Evolutionary conservation across 2,329 filamentous ascomycete genomes (phyloP).

Genomic region (Colletotrichum tofieldiae): DNA sequence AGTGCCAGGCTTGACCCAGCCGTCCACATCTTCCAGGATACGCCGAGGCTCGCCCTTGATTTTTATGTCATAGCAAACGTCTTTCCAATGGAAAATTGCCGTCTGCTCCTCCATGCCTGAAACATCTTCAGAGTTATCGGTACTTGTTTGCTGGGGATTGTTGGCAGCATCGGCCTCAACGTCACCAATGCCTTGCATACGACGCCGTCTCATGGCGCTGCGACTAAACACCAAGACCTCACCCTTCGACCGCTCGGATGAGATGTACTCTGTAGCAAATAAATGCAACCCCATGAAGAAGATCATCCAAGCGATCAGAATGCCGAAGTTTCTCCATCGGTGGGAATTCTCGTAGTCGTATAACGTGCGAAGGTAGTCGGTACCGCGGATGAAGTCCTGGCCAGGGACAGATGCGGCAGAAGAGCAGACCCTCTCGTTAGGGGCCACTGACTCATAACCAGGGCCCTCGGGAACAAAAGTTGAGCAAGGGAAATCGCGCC

Average conservation of each 20-base stretch:
- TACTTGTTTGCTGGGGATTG: constrained; percentile 45
- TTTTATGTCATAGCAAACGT: constrained; percentile 79
- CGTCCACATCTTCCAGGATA: constrained; percentile 77
- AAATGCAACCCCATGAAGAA: constrained; percentile 66
- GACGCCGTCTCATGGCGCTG: constrained; percentile 46
- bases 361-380: constrained; percentile 61
- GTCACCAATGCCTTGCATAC: constrained; percentile 68
- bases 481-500: constrained; percentile 64
- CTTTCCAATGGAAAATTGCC: constrained; percentile 77
- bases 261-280: constrained; percentile 61
- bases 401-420: constrained; percentile 65
- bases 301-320: constrained; percentile 64
- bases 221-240: constrained; percentile 73
- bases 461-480: constrained; percentile 49
- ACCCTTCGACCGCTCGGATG: constrained; percentile 70
- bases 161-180: not conserved
- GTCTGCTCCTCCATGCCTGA: constrained; percentile 61
- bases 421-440: constrained; percentile 60
- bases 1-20: constrained; percentile 80
- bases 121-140: constrained; percentile 54
- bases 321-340: constrained; percentile 72
- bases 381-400: constrained; percentile 60
- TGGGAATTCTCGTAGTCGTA: constrained; percentile 65
- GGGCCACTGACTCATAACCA: constrained; percentile 48
- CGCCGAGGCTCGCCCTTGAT: constrained; percentile 74